phyloP scores from a whole-genome alignment of 495 filamentous ascomycete genomes.

The Penicillium soppii region DNA sequence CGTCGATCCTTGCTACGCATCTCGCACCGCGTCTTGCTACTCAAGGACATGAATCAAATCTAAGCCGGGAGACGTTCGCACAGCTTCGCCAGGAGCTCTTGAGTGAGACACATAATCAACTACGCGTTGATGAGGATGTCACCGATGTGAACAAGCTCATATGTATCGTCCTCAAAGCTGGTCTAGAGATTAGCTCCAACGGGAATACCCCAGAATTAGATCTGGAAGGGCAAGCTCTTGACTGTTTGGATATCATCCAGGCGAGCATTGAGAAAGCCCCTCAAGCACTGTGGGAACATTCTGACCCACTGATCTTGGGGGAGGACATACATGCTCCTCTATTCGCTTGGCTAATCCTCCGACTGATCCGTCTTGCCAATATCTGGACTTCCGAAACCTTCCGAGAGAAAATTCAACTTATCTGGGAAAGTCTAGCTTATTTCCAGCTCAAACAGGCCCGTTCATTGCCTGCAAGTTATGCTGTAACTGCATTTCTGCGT shows the following conservation, averaged over 20 bases:
- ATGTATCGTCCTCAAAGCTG: conserved; percentile 76
- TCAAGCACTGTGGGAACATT: conserved; percentile 56
- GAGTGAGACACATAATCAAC: conserved; percentile 39
- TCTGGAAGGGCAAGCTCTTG: conserved; percentile 56
- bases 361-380: conserved; percentile 33
- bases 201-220: conserved; percentile 53
- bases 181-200: conserved; percentile 62
- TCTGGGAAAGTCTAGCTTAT: conserved; percentile 35
- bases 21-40: conserved; percentile 50
- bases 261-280: conserved; percentile 74
- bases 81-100: conserved; percentile 66
- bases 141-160: conserved; percentile 80
- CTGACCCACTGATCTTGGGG: conserved; percentile 38
- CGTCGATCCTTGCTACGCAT: conserved; percentile 69
- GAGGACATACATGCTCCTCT: conserved; percentile 61
- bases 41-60: conserved; percentile 40
- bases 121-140: conserved; percentile 59
- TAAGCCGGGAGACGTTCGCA: conserved; percentile 56
- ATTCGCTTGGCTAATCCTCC: conserved; percentile 70
- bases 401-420: conserved; percentile 26
- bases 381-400: conserved; percentile 25
- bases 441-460: conserved; percentile 37
- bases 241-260: conserved; percentile 72
- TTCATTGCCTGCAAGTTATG: conserved; percentile 26
- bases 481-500: conserved; percentile 33